Evolutionary conservation across 257 asterid species (phyloP).

Genomic region (Paraleonurus japonicus): DNA sequence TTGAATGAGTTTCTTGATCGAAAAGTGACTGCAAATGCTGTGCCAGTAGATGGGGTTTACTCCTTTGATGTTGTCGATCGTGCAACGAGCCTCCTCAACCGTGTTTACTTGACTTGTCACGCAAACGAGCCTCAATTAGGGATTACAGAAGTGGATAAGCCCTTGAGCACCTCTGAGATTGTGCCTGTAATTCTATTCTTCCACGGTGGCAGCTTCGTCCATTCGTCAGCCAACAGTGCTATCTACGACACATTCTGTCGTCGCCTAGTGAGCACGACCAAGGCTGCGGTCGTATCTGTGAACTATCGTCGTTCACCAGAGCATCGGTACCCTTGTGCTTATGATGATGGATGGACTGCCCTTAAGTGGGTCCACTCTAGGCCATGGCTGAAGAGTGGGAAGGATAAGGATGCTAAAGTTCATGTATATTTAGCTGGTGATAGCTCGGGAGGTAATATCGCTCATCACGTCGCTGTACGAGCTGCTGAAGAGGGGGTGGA

Average conservation of each 20-base stretch:
- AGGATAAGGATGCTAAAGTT: conserved; percentile 38
- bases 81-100: conserved; percentile 57
- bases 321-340: conserved; percentile 72
- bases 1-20: conserved; percentile 72
- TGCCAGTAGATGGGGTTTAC: conserved; percentile 62
- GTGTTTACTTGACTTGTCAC: conserved; percentile 45
- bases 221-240: conserved; percentile 78
- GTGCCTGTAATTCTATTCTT: conserved; percentile 70
- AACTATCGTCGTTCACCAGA: conserved; percentile 77
- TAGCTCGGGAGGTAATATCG: conserved; percentile 55
- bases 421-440: conserved; percentile 50
- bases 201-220: conserved; percentile 89
- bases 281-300: conserved; percentile 73
- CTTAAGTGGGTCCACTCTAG: conserved; percentile 63
- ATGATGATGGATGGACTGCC: conserved; percentile 81
- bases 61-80: conserved; percentile 71
- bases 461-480: conserved; percentile 46
- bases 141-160: conserved; percentile 55
- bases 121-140: conserved; percentile 47
- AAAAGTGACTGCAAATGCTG: conserved; percentile 63
- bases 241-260: conserved; percentile 78
- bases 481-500: conserved; percentile 43
- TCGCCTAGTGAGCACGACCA: conserved; percentile 57
- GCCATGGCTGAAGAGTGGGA: conserved; percentile 50
- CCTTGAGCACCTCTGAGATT: conserved; percentile 51